These are phyloP conservation scores for Leccinellum rugosiceps DNA, from an alignment of 768 basidiomycete genomes.

Conservation along the genomic window DNA sequence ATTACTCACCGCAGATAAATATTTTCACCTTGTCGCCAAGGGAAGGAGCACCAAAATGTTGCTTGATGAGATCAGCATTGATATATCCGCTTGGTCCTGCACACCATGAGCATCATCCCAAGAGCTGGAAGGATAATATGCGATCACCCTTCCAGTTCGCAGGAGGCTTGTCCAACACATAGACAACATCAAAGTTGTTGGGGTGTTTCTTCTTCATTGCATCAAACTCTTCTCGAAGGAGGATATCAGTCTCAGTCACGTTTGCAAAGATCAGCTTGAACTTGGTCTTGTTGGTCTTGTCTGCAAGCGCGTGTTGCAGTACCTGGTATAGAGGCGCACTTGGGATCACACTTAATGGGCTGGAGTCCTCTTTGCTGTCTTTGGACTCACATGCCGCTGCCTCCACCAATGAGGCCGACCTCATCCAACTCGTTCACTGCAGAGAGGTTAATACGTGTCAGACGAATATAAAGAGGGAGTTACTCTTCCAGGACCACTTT, in stretches of 20 bases:
- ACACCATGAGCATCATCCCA: slow-evolving; percentile 1
- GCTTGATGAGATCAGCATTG: slow-evolving; percentile 65
- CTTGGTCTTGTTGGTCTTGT: slow-evolving; percentile 84
- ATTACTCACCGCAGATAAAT: slow-evolving; percentile 76
- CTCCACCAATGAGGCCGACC: slow-evolving; percentile 89
- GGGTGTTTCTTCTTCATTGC: slow-evolving; percentile 65
- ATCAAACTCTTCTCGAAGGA: slow-evolving; percentile 78
- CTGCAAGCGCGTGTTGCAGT: slow-evolving; percentile 66
- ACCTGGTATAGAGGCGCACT: slow-evolving; percentile 87
- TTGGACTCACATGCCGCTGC: slow-evolving; percentile 77
- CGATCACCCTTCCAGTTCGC: slow-evolving; percentile 55
- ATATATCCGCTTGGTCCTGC: slow-evolving; percentile 74
- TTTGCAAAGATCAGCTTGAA: slow-evolving; percentile 93
- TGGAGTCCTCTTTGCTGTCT: background rate
- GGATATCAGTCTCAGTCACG: slow-evolving; percentile 85
- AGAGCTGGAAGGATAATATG: background rate
- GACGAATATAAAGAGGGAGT: background rate
- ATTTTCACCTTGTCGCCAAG: slow-evolving; percentile 80
- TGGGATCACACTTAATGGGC: slow-evolving; percentile 4
- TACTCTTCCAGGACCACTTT: slow-evolving; percentile 86
- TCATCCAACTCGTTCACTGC: slow-evolving; percentile 83
- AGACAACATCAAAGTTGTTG: slow-evolving; percentile 74
- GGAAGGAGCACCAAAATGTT: slow-evolving; percentile 62
- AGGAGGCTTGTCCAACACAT: slow-evolving; percentile 77
- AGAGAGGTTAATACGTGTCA: background rate